Conservation (phyloP, 2,329 filamentous ascomycete species). For the Ophiocordyceps camponoti-saundersi region DNA sequence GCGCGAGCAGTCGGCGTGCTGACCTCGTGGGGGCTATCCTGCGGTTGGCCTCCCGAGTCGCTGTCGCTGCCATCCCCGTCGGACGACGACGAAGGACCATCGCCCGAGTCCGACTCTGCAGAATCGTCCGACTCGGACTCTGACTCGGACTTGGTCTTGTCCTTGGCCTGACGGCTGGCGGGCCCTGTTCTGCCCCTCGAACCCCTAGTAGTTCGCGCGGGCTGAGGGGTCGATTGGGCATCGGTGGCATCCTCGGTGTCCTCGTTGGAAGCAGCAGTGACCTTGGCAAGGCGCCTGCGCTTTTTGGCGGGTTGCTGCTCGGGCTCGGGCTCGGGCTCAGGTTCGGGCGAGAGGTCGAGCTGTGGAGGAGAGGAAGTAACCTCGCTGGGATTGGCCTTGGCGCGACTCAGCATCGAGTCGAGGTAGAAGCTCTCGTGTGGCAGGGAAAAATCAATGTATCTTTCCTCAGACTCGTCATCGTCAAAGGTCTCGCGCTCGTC, state of each 20-base stretch:
- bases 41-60: conserved; percentile 15
- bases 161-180: conserved; percentile 20
- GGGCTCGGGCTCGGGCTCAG: conserved; percentile 1
- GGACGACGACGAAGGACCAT: background rate
- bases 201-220: conserved; percentile 21
- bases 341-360: conserved; percentile 20
- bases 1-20: conserved; percentile 20
- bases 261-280: conserved; percentile 26
- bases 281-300: conserved; percentile 21
- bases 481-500: conserved; percentile 67
- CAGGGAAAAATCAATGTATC: conserved; percentile 50
- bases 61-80: conserved; percentile 19
- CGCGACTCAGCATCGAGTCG: conserved; percentile 27
- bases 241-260: conserved; percentile 30
- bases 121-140: conserved; percentile 1
- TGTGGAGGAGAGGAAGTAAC: conserved; percentile 28
- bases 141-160: conserved; percentile 13
- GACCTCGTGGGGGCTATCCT: conserved; percentile 17
- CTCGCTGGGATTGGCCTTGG: conserved; percentile 27
- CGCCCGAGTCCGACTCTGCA: background rate
- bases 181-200: conserved; percentile 25
- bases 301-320: conserved; percentile 18
- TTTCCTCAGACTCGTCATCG: conserved; percentile 38
- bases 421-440: conserved; percentile 27
- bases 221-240: conserved; percentile 12